A percentile compares a stretch with the other conserved stretches of the same genome.
Conservation (phyloP, 2,329 filamentous ascomycete genomes). For the Trichoderma harzianum region DNA sequence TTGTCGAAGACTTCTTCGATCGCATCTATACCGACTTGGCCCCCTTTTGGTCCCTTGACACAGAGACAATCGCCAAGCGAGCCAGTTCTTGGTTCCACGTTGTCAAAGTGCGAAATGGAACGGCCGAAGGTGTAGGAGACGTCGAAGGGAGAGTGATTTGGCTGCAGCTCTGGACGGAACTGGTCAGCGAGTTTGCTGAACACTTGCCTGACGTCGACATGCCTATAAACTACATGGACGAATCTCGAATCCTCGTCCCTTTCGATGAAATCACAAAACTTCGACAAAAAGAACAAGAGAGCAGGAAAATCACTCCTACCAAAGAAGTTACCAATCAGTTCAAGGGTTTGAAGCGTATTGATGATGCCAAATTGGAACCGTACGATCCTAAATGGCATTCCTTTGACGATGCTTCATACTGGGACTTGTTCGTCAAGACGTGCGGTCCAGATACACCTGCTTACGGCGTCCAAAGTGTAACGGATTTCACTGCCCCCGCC, state of each 20-base stretch:
- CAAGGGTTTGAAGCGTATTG: constrained; percentile 39
- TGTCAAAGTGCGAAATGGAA: constrained; percentile 47
- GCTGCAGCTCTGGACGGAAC: constrained; percentile 46
- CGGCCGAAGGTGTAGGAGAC: constrained; percentile 39
- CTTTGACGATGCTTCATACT: constrained; percentile 47
- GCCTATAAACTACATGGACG: constrained; percentile 62
- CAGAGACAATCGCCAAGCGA: constrained; percentile 36
- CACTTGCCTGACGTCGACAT: constrained; percentile 63
- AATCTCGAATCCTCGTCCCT: constrained; percentile 59
- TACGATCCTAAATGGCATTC: constrained; percentile 49
- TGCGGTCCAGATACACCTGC: constrained; percentile 56
- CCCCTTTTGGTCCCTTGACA: constrained; percentile 57
- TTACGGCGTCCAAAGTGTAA: constrained; percentile 34
- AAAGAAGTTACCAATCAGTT: constrained; percentile 43
- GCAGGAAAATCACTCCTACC: constrained; percentile 41
- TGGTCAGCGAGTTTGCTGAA: constrained; percentile 50
- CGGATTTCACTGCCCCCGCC: constrained; percentile 31
- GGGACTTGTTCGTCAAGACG: constrained; percentile 54
- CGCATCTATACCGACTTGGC: constrained; percentile 61
- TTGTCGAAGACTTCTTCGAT: constrained; percentile 63
- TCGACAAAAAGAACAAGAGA: constrained; percentile 45
- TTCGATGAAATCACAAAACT: constrained; percentile 53
- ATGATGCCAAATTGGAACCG: constrained; percentile 31
- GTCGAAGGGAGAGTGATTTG: constrained; percentile 41
- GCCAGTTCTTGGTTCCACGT: constrained; percentile 44